Evolutionary conservation across 1,284 basidiomycete species (phyloP).

Genomic region (Ustilago shanxiensis): DNA sequence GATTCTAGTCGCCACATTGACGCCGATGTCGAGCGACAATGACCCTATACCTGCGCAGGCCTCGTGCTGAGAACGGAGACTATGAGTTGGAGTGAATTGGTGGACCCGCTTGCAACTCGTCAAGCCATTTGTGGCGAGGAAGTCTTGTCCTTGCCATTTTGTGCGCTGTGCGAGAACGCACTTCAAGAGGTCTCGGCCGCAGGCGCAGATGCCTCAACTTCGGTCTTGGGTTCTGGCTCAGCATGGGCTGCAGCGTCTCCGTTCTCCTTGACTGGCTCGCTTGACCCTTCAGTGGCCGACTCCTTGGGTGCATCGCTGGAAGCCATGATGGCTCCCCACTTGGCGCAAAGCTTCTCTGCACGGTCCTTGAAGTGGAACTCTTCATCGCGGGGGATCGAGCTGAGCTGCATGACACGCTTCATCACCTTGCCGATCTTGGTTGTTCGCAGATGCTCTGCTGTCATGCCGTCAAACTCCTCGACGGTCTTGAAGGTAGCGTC

Average conservation of each 20-base stretch:
- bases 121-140: too few species aligned
- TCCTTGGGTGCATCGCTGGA: constrained; percentile 20
- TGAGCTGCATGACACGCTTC: constrained; percentile 86
- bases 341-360: constrained; percentile 72
- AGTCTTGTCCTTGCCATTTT: background rate
- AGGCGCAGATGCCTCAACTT: constrained; percentile 19
- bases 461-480: constrained; percentile 84
- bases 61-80: background rate
- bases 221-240: constrained; percentile 22
- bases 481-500: constrained; percentile 85
- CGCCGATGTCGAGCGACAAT: background rate
- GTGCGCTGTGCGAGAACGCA: background rate
- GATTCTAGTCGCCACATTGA: background rate
- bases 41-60: background rate
- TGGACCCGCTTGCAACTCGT: background rate
- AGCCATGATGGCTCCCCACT: constrained; percentile 62
- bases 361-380: constrained; percentile 89
- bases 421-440: constrained; percentile 99
- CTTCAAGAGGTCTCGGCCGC: constrained; percentile 14
- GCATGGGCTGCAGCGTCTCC: constrained; percentile 18
- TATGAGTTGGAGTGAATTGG: background rate
- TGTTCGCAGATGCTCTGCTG: constrained; percentile 82
- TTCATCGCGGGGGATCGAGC: constrained; percentile 81
- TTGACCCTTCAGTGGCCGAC: constrained; percentile 11
- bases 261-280: constrained; percentile 29